Conservation (phyloP, 306 rosid species). For the Betula pendula region DNA sequence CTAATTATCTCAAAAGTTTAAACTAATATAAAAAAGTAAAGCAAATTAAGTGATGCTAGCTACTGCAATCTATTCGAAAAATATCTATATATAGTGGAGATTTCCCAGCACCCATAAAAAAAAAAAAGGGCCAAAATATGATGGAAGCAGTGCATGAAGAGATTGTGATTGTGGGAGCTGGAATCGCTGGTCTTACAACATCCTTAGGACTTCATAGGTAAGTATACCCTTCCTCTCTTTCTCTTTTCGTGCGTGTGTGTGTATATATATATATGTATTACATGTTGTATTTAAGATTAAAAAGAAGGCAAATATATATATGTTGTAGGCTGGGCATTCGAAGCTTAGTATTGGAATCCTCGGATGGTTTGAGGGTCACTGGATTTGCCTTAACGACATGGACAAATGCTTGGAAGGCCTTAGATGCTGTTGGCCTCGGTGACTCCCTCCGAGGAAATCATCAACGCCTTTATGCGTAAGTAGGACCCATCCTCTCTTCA, state of each 20-base stretch:
- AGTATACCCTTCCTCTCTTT: neutral
- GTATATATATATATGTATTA: neutral
- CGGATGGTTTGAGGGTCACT: conserved; percentile 49
- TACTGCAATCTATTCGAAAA: no score
- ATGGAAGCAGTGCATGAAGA: conserved; percentile 42
- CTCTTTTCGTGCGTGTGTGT: no score
- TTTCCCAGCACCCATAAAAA: no score
- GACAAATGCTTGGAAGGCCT: conserved; percentile 79
- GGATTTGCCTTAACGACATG: conserved; percentile 63
- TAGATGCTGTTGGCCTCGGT: conserved; percentile 65
- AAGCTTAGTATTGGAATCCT: conserved; percentile 72
- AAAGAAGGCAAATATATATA: no score
- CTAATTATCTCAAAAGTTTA: no score
- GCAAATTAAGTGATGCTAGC: no score
- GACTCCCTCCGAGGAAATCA: conserved; percentile 56
- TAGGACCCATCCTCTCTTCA: no score
- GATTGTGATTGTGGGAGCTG: conserved; percentile 83
- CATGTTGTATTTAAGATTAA: neutral
- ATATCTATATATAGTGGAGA: no score
- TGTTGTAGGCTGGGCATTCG: conserved; percentile 45
- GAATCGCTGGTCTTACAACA: conserved; percentile 72
- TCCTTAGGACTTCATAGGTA: conserved; percentile 63
- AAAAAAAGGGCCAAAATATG: neutral
- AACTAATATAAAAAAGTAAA: no score
- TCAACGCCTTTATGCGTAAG: neutral